Base-by-base conservation (phyloP, 2,329 filamentous ascomycete species). In the Hymenoscyphus albidus region DNA sequence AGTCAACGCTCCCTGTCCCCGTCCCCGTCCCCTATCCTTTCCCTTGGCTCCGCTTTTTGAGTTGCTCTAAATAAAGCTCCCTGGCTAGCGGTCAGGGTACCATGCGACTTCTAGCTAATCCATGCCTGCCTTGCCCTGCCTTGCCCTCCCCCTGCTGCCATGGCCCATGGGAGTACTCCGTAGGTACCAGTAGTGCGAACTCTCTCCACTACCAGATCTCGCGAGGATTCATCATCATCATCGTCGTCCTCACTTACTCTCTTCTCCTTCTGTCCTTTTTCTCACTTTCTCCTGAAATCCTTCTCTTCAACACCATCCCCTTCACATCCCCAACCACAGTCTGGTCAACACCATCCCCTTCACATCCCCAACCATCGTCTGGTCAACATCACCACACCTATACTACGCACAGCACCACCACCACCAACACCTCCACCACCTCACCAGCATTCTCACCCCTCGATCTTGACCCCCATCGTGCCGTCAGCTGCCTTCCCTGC, bases 401-500 rank as follows among this genome's bases (percentile, higher is more conserved):
- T 27, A 27, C 27, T 27, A 5, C 35, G 9, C 4, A 22, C 40
- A 44, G n/a, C 12, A 44, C 44, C 44, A 48, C 18, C 44, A 48
- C 44, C 44, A 48, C 14, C 44, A 48, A 6, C 44, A 51, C 13
- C 42, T n/a, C 7, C 40, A 42, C 5, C 42, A 44, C 16, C 10
- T 3, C 48, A 27, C 22, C 48, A 54, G 22, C 48, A 54, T 54
- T 54, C 18, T 54, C 48, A 54, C 48, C 48, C 48, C 44, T 51
- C 48, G 48, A 54, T 54, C 48, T 54, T 54, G 48, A 22, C 18
- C 18, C 22, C 48, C 9, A 22, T 54, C 7, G 48, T 22, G 48
- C 48, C 18, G 48, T 54, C 48, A 54, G 48, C 48, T 38, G 38
- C 56, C 38, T 58, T 40, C 56, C 38, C 48, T 54, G 48, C 48